These are phyloP conservation scores for Fusarium hainanense DNA, from an alignment of 2,329 filamentous ascomycete genomes.

Conservation along the genomic window DNA sequence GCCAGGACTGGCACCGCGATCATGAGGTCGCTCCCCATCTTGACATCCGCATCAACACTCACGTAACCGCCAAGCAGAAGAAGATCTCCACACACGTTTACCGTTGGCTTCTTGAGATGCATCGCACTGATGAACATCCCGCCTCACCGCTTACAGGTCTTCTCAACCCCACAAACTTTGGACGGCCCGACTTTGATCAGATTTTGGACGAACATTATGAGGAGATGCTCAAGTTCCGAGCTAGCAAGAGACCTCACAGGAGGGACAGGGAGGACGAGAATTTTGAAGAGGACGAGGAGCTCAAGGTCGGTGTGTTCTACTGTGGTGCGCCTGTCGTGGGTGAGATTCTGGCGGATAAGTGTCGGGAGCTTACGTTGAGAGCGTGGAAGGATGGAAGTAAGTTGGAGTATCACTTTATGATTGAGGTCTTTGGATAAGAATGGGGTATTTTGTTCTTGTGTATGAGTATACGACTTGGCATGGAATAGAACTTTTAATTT, in stretches of 20 bases:
- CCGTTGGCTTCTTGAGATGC: conserved; percentile 66
- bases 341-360: conserved; percentile 65
- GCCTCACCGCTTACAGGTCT: conserved; percentile 65
- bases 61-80: conserved; percentile 66
- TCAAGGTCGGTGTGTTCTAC: conserved; percentile 67
- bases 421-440: conserved; percentile 63
- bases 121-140: conserved; percentile 62
- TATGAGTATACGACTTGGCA: not conserved
- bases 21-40: conserved; percentile 54
- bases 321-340: conserved; percentile 68
- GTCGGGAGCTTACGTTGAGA: conserved; percentile 60
- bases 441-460: not conserved
- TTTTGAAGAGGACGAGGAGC: conserved; percentile 47
- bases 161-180: conserved; percentile 64
- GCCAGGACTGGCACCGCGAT: conserved; percentile 53
- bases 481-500: not conserved
- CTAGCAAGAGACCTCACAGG: conserved; percentile 25
- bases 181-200: conserved; percentile 62
- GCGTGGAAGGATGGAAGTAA: conserved; percentile 63
- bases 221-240: conserved; percentile 58
- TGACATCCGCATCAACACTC: conserved; percentile 66
- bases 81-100: conserved; percentile 65
- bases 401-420: conserved; percentile 68
- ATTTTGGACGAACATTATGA: conserved; percentile 67
- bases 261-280: not conserved